These are phyloP conservation scores for Poa pratensis DNA, from an alignment of 176 grass and related monocot species.

Conservation along the genomic window DNA sequence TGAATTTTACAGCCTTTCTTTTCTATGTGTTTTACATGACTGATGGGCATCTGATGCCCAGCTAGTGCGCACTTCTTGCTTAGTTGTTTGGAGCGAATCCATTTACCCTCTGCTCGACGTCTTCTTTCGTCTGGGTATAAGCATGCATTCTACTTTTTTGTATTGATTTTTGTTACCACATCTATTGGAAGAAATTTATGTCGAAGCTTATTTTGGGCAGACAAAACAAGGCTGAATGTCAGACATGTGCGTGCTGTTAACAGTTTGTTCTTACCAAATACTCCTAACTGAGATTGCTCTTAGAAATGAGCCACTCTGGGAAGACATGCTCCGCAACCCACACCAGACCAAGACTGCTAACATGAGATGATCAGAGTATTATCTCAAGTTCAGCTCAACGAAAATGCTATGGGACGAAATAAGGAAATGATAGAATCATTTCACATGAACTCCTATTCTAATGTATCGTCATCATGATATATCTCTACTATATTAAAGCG, in stretches of 20 bases:
- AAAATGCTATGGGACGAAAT: neutral
- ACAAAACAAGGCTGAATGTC: neutral
- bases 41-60: neutral
- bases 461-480: neutral
- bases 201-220: neutral
- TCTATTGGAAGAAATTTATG: neutral
- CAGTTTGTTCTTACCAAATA: neutral
- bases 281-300: neutral
- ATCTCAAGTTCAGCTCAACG: neutral
- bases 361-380: neutral
- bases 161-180: too few species aligned
- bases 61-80: neutral
- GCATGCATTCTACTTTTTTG: too few species aligned
- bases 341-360: neutral
- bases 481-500: too few species aligned
- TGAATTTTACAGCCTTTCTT: neutral
- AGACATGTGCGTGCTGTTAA: neutral
- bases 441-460: conserved; percentile 6
- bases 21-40: neutral
- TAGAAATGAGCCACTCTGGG: neutral
- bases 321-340: neutral
- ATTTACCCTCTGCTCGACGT: neutral
- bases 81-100: neutral
- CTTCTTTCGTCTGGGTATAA: neutral
- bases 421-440: conserved; percentile 53